These are phyloP conservation scores for Combretum micranthum DNA, from an alignment of 345 rosid species.

Conservation along the genomic window DNA sequence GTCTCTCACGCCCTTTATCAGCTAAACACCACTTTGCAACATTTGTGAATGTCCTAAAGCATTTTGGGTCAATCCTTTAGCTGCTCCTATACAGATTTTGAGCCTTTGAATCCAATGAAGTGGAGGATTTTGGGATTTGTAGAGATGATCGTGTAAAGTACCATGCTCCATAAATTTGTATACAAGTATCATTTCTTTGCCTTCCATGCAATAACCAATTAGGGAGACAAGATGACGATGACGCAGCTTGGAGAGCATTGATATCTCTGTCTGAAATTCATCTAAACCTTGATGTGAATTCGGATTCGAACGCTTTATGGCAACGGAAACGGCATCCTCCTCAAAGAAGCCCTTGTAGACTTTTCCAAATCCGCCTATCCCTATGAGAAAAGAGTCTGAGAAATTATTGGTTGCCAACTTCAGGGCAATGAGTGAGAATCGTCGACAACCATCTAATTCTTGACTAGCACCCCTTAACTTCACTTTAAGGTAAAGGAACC, in stretches of 20 bases:
- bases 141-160: slow-evolving; percentile 20
- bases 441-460: slow-evolving; percentile 9
- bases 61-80: slow-evolving; percentile 19
- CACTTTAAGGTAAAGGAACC: too few relatives aligned
- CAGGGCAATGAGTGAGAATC: slow-evolving; percentile 26
- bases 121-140: slow-evolving; percentile 12
- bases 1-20: slow-evolving; percentile 13
- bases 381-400: slow-evolving; percentile 18
- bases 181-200: slow-evolving; percentile 34
- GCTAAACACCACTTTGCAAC: slow-evolving; percentile 13
- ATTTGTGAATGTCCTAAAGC: slow-evolving; percentile 10
- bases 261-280: slow-evolving; percentile 35
- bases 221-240: slow-evolving; percentile 31
- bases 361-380: slow-evolving; percentile 31
- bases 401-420: slow-evolving; percentile 23
- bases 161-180: slow-evolving; percentile 29
- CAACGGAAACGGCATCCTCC: slow-evolving; percentile 18
- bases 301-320: slow-evolving; percentile 33
- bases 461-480: too few relatives aligned
- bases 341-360: slow-evolving; percentile 29
- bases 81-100: slow-evolving; percentile 34
- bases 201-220: slow-evolving; percentile 32
- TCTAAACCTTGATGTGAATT: slow-evolving; percentile 27
- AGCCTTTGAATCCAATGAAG: slow-evolving; percentile 34
- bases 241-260: slow-evolving; percentile 33